Conservation (phyloP, 129 eudicot genomes). For the Saussurea involucrata region DNA sequence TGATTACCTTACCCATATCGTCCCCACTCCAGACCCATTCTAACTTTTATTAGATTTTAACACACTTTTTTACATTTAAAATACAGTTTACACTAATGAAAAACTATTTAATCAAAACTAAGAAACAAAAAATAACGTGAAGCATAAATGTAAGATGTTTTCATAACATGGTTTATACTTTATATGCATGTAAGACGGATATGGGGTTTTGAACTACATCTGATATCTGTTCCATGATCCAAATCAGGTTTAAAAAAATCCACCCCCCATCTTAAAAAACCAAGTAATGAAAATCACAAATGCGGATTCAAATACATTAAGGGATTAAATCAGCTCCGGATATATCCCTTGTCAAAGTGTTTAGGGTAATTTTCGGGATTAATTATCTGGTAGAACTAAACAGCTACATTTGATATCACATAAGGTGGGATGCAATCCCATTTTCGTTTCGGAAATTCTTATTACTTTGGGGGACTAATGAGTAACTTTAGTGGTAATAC, state of each 20-base stretch:
- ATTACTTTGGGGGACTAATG: not conserved
- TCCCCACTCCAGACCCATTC: not conserved
- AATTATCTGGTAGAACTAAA: not conserved
- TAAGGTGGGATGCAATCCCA: not conserved
- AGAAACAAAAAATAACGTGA: not conserved
- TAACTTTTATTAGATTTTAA: not conserved
- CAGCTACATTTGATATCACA: not conserved
- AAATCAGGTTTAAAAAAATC: not conserved
- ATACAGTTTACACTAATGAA: not conserved
- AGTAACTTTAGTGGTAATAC: slow-evolving; percentile 27
- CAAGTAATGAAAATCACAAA: not conserved
- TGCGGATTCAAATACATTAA: not conserved
- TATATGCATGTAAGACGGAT: not conserved
- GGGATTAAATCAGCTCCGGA: not conserved
- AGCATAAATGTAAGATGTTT: not conserved
- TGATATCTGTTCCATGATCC: not conserved
- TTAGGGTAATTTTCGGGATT: not conserved
- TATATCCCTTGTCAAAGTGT: not conserved
- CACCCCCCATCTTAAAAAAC: not conserved
- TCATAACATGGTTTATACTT: not conserved
- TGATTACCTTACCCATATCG: not conserved
- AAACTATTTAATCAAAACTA: not conserved
- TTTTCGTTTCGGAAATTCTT: not conserved
- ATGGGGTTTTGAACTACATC: not conserved
- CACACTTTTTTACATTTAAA: not conserved